Base-by-base conservation (phyloP, 495 filamentous ascomycete species). In the Oidiodendron maius region DNA sequence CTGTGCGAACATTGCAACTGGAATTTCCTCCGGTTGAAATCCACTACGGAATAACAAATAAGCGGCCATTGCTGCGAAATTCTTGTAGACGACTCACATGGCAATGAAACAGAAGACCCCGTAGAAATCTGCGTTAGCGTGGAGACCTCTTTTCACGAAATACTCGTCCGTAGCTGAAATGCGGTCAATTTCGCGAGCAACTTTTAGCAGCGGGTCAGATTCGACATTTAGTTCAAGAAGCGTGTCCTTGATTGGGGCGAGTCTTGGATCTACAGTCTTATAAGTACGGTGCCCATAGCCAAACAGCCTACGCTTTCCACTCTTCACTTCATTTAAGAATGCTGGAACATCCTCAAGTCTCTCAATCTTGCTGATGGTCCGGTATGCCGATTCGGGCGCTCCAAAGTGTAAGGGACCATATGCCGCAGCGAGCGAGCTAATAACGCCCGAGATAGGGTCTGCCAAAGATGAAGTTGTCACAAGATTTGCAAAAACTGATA, bases 261-360 rank as follows among this genome's bases (percentile, higher is more conserved):
- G 64, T 4, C 78, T 66, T 8, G 75, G 77, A 46, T 82, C 78
- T 2, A 69, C 62, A 1, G 67, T 71, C 44, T 73, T 72, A 51
- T 80, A 81, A 0, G 76, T 66, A 9, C 78, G 72, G 59, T 82
- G 77, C 4, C 79, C 79, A 48, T 77, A 80, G n/a, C 78, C 79
- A 46, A 77, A 78, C 2, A 82, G 58, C 34, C 76, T 76, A 21
- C 64, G 61, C 40, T 72, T 68, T 24, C 72, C 70, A 12, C 61
- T 37, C 57, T 78, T 81, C 24, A 81, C 75, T 8, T 65, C 61
- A 11, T 66, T 68, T 13, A 83, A 64, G 39, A 76, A 71, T 0
- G 53, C 50, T 0, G 71, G 72, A 2, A 80, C 71, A 21, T 70
- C 68, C 2, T 70, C 67, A 8, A 67, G 55, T 1, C 52, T 62